Evolutionary conservation across 2,329 filamentous ascomycete species (phyloP), one percentile per base, ranked within the genome.

Genomic region (Coniosporium tulheliwenetii): DNA sequence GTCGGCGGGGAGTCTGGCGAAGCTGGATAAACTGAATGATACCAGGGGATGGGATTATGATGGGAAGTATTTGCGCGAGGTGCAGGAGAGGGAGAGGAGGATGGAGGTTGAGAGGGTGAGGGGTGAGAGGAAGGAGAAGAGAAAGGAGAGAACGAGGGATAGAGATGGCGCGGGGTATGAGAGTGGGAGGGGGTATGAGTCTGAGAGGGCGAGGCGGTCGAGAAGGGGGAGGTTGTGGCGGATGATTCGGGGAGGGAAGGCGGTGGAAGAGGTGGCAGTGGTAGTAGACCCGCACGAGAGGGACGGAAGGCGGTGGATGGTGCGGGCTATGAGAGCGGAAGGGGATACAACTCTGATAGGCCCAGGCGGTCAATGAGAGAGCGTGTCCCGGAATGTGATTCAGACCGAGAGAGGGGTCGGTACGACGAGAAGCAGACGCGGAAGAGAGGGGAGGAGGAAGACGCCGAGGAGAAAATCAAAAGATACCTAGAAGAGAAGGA

Each of bases 1-100:
- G 50, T 76, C 52, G 57, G 64, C 60, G 44, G 72, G 75, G 49
- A 76, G 79, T 5, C 59, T 87, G 38, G 78, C 77, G 10, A 74
- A 77, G 51, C 59, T 87, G 37, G 71, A 85, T 49, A 67, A 73
- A 39, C 61, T 73, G 41, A 79, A 83, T 57, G 66, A 70, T 19
- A 70, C 74, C 46, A 65, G 64, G 43, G 62, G 62, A 2, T 66
- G 61, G 58, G 55, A 57, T 8, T 60, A 62, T 41, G 60, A 63
- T 45, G 44, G 40, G 8, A 40, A 48, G 42, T 37, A 48, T 42
- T 31, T 48, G 43, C 40, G 45, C 12, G 45, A 52, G 39, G 46
- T 42, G 43, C 47, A 52, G 29, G 52, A 52, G 47, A 50, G 51
- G 46, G 44, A 46, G 36, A 43, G 52, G 29, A 44, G 53, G 39